Evolutionary conservation across 306 rosid genomes (phyloP).

Genomic region (Cucurbita moschata): DNA sequence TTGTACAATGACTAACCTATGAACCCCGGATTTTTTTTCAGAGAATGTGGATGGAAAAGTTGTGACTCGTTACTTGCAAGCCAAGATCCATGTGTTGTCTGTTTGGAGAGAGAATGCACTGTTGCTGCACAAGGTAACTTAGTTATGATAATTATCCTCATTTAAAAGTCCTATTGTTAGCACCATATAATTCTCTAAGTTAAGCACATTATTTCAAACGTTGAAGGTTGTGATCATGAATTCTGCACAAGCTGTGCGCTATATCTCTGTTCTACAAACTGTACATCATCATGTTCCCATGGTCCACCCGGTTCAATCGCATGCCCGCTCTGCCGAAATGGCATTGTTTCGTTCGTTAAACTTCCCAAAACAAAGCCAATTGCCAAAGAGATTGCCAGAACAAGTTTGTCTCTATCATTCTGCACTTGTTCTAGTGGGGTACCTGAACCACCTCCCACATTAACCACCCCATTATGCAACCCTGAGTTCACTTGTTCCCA

Average conservation of each 20-base stretch:
- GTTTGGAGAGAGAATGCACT: constrained; percentile 82
- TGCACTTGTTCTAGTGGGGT: constrained; percentile 66
- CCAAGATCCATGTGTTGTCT: constrained; percentile 84
- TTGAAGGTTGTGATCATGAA: constrained; percentile 89
- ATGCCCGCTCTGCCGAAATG: constrained; percentile 85
- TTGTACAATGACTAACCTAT: neutral
- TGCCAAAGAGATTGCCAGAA: constrained; percentile 37
- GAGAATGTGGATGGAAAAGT: constrained; percentile 87
- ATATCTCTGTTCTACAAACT: constrained; percentile 80
- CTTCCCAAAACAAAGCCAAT: constrained; percentile 43
- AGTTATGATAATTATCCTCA: neutral
- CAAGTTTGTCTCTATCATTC: constrained; percentile 55
- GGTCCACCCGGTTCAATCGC: constrained; percentile 83
- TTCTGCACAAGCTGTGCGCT: constrained; percentile 88
- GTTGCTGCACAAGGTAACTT: constrained; percentile 82
- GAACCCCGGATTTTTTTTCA: constrained; percentile 10
- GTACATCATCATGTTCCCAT: constrained; percentile 20
- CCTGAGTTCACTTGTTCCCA: constrained; percentile 26
- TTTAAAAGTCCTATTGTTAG: neutral
- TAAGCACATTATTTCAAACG: neutral
- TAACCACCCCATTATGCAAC: constrained; percentile 64
- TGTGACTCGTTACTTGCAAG: constrained; percentile 44
- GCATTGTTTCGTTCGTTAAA: constrained; percentile 64
- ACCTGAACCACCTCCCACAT: constrained; percentile 19
- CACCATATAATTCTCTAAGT: neutral